phyloP scores from a whole-genome alignment of 73 alveolate species.

The Paramecium biaurelia region DNA sequence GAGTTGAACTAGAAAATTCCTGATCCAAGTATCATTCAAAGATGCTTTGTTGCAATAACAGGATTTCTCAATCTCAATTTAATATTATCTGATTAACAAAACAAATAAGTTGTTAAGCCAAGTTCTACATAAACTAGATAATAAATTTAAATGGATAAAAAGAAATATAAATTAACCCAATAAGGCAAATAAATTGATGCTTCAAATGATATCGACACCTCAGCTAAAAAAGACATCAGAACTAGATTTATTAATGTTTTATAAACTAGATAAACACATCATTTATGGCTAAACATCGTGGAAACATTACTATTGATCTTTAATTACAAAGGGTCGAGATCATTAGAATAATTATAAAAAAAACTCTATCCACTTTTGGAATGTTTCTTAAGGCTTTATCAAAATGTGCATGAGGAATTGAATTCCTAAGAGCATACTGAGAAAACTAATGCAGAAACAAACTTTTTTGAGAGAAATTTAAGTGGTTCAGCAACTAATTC shows the following conservation, averaged over 20 bases:
- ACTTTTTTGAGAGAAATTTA: conserved; percentile 37
- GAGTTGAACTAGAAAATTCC: neutral
- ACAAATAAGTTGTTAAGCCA: neutral
- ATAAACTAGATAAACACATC: conserved; percentile 26
- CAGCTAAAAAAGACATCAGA: neutral
- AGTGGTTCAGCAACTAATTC: conserved; percentile 34
- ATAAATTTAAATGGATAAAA: neutral
- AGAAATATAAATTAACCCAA: neutral
- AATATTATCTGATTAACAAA: neutral
- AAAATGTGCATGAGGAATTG: neutral
- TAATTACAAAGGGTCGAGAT: neutral
- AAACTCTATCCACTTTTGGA: conserved; percentile 29
- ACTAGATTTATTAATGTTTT: neutral
- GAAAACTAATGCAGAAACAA: neutral
- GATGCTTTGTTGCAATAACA: neutral
- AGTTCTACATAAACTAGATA: neutral
- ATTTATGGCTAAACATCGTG: conserved; percentile 35
- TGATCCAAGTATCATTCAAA: conserved; percentile 2
- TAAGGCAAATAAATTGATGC: neutral
- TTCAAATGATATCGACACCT: neutral
- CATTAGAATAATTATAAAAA: neutral
- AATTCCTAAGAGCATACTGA: neutral
- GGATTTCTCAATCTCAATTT: neutral
- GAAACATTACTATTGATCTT: conserved; percentile 15
- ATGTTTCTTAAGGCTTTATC: neutral